phyloP scores from a whole-genome alignment of 768 basidiomycete genomes.

The Chalciporus piperatus region DNA sequence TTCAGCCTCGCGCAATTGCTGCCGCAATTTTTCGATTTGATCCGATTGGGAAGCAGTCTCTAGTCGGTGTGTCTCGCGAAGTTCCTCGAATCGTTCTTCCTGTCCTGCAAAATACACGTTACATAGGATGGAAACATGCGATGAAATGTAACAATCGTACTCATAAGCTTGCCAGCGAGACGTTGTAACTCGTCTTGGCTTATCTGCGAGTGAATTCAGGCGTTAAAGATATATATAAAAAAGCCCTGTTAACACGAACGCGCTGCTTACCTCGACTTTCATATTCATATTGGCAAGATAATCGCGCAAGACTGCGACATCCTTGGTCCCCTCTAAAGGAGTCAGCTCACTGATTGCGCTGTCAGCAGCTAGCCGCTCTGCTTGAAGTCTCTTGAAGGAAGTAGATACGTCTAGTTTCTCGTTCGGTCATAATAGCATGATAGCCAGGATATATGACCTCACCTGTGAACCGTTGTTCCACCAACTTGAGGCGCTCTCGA shows the following conservation, averaged over 20 bases:
- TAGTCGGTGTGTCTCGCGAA: conserved; percentile 77
- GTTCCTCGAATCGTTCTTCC: conserved; percentile 79
- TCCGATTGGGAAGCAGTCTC: conserved; percentile 78
- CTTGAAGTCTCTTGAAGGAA: conserved; percentile 73
- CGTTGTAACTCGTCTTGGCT: conserved; percentile 78
- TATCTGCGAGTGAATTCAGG: conserved; percentile 41
- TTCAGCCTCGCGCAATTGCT: conserved; percentile 69
- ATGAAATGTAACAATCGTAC: conserved; percentile 43
- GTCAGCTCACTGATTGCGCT: conserved; percentile 66
- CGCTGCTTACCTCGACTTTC: conserved; percentile 65
- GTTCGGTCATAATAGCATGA: conserved; percentile 1
- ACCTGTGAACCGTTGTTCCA: conserved; percentile 81
- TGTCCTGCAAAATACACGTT: conserved; percentile 52
- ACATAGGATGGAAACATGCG: background rate
- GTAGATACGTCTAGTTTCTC: conserved; percentile 63
- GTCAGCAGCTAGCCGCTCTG: conserved; percentile 69
- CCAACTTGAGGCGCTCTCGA: conserved; percentile 61
- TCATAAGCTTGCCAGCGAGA: conserved; percentile 65
- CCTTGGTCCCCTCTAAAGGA: conserved; percentile 62
- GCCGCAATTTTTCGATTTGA: conserved; percentile 66
- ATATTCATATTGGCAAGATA: conserved; percentile 64
- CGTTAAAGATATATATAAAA: background rate
- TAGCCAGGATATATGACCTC: conserved; percentile 9
- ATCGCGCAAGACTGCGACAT: conserved; percentile 66
- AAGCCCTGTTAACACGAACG: background rate